A percentile compares a stretch with the other conserved stretches of the same genome.
Conservation (phyloP, 495 filamentous ascomycete species). For the Xylaria cubensis region DNA sequence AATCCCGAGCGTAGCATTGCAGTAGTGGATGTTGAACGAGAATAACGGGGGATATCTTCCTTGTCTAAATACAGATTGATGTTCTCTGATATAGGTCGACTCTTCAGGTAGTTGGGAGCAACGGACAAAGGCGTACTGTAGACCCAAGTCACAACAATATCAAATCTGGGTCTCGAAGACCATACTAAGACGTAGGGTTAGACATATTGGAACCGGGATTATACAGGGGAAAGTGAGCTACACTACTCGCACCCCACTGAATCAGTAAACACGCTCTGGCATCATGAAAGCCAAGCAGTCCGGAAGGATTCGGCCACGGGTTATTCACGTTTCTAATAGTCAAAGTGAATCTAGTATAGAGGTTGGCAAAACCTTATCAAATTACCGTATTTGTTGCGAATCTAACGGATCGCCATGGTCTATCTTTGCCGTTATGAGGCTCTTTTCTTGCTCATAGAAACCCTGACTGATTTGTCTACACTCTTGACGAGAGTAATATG, state of each 20-base stretch:
- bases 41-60: neutral
- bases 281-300: neutral
- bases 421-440: neutral
- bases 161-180: constrained; percentile 1
- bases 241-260: neutral
- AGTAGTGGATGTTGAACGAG: neutral
- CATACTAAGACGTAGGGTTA: neutral
- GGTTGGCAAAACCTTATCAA: neutral
- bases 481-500: neutral
- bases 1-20: constrained; percentile 18
- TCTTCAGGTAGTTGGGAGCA: neutral
- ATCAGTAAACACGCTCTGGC: neutral
- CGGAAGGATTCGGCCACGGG: neutral
- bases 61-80: neutral
- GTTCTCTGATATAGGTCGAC: neutral
- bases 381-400: neutral
- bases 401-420: neutral
- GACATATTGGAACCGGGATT: constrained; percentile 1
- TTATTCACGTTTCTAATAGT: neutral
- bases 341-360: neutral
- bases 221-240: neutral
- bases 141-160: neutral
- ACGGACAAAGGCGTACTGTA: neutral
- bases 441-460: neutral
- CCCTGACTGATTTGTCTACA: neutral